Percentiles rank a stretch among this genome's conserved stretches.
Evolutionary conservation across 192 early-diverging fungal genomes (phyloP).

Genomic region (Helicostylum pulchrum): DNA sequence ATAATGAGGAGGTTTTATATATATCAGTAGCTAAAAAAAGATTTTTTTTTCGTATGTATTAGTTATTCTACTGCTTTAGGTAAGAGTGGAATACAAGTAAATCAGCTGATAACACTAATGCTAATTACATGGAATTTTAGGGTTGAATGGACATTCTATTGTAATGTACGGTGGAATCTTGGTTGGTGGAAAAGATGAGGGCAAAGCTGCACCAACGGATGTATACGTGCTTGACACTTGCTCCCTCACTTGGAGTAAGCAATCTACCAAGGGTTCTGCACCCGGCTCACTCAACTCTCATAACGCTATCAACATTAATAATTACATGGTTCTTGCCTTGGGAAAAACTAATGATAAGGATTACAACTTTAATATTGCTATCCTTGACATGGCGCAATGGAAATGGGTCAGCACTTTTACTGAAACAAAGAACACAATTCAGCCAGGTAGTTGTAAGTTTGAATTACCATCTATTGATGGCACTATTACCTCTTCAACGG

Average conservation of each 20-base stretch:
- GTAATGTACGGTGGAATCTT: slow-evolving; percentile 14
- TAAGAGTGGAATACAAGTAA: slow-evolving; percentile 7
- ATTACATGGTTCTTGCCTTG: slow-evolving; percentile 26
- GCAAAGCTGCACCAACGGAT: neutral
- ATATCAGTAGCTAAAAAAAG: neutral
- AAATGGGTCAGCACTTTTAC: slow-evolving; percentile 8
- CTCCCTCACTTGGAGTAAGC: slow-evolving; percentile 17
- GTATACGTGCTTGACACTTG: slow-evolving; percentile 26
- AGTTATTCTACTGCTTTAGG: slow-evolving; percentile 18
- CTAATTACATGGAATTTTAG: slow-evolving; percentile 2
- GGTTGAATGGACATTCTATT: slow-evolving; percentile 23
- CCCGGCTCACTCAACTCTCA: slow-evolving; percentile 11
- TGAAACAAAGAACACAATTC: neutral
- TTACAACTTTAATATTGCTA: slow-evolving; percentile 1
- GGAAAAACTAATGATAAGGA: slow-evolving; percentile 5
- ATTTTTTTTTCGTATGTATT: neutral
- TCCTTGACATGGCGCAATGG: slow-evolving; percentile 21
- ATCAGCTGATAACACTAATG: neutral
- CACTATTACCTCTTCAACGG: no score
- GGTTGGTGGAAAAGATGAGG: neutral
- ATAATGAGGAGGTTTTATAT: neutral
- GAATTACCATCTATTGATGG: neutral
- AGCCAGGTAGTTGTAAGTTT: neutral
- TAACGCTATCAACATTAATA: slow-evolving; percentile 4
- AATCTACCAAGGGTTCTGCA: neutral